Base-by-base conservation (phyloP, 305 asterid species). In the Fraxinus sp. region DNA sequence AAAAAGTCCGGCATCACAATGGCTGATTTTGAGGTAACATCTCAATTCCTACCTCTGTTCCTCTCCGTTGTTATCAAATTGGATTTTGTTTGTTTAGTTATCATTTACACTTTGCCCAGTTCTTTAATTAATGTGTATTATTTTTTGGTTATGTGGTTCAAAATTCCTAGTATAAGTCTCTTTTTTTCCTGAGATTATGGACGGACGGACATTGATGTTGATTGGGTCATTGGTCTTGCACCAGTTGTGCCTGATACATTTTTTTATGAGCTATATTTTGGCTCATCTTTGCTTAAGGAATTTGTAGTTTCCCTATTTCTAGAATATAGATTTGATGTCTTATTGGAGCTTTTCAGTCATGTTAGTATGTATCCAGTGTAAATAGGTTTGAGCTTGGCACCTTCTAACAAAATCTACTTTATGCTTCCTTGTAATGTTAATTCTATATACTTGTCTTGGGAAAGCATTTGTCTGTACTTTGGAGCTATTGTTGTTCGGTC, bases 1-100 rank as follows among this genome's bases (percentile, higher is more conserved):
- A 90, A 88, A 83, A 86, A 84, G 37, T 85, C 90, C 46, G 76
- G 83, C 87, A 91, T 95, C 81, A 93, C 88, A 10, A 91, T 94
- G 95, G 81, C 89, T 86, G 99, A 95, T 89, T 94, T 93, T 85
- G 97, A 95, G 94, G 94, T 89, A 90, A 78, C 76, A 30, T 11
- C 0, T 18, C 59, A 49, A 49, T 11, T 49, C 5, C 18, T 49
- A 3, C 18, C n/a, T 11, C 18, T 3, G 59, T 49, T 13, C 13
- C 3, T 3, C 18, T 49, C 5, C 59, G 4, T 49, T 49, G 59
- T 49, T 14, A 49, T 49, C 18, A 11, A 49, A 49, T 1, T 49
- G 59, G 16, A 35, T 35, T 49, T 16, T 49, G 20, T 49, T 49
- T 49, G 3, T 49, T 11, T 13, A 49, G 22, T 4, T 52, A 3